phyloP scores from a whole-genome alignment of 345 rosid species.

The Conringia planisiliqua region DNA sequence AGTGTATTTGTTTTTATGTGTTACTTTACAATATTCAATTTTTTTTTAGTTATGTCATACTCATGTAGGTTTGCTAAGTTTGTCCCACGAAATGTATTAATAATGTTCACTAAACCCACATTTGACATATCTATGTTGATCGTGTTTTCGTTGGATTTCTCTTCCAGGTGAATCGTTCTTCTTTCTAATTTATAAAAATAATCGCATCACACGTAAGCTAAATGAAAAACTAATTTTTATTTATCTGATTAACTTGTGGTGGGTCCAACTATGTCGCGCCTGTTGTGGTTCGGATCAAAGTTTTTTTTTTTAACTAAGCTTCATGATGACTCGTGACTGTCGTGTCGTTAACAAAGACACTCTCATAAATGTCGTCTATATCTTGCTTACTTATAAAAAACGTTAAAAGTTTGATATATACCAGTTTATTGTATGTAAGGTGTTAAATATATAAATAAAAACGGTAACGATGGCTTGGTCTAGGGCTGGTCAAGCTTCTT shows the following conservation, averaged over 20 bases:
- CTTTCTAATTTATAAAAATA: background rate
- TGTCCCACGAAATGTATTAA: background rate
- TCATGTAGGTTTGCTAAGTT: background rate
- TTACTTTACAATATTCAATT: background rate
- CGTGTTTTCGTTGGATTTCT: background rate
- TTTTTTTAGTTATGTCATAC: background rate
- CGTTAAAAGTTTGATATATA: background rate
- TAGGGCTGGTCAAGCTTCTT: background rate
- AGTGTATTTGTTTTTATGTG: no score
- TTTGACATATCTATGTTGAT: background rate
- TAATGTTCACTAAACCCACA: conserved; percentile 15
- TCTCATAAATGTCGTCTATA: conserved; percentile 14
- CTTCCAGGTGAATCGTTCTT: background rate
- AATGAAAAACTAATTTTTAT: background rate
- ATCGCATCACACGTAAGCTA: background rate
- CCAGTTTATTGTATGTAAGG: no score
- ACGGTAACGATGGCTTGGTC: background rate
- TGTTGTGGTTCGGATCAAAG: conserved; percentile 1
- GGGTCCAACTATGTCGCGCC: conserved; percentile 28
- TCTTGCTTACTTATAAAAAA: background rate
- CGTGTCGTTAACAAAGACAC: conserved; percentile 30
- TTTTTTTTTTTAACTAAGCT: background rate
- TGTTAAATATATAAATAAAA: background rate
- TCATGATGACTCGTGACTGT: conserved; percentile 26
- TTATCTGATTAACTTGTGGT: background rate